Base-by-base conservation (phyloP, 2,329 filamentous ascomycete genomes). In the Colletotrichum endophyticum region DNA sequence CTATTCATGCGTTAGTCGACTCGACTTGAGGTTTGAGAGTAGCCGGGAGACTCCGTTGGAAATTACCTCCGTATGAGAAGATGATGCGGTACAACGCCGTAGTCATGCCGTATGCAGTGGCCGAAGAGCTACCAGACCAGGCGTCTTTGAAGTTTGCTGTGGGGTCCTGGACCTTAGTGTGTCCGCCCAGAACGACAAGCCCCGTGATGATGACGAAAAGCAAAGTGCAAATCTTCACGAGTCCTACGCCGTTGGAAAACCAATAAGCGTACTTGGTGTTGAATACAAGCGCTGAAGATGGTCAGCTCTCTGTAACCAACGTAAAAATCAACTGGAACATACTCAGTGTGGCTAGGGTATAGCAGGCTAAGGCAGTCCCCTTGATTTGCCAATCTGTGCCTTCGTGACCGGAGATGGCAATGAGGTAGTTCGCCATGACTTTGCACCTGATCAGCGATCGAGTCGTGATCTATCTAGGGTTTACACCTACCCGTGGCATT, bases 321-420 rank as follows among this genome's bases (percentile, higher is more conserved):
- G 32, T n/a, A 5, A 22, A 28, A 5, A 12, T 25, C 5, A 64
- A 64, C 3, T 53, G 11, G 0, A 15, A 49, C 30, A 19, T 85
- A 75, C 72, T 67, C 28, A 75, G 28, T 5, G 72, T 75, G 7
- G 92, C 91, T 0, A 92, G 79, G 0, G 90, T 92, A 78, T 94
- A 94, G 1, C 88, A 90, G 2, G 91, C 92, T 28, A 94, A 84
- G 0, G 93, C 93, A 3, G 94, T 89, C 2, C 92, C 93, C 81
- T 94, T 94, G 64, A 90, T 81, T 79, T 94, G 86, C 93, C 93
- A 95, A n/a, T 86, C 84, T 0, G 89, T 89, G 0, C 91, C 89
- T 0, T 82, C 83, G 0, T 85, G 81, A 0, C 87, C 89, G 1
- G 85, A 88, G 53, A 92, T 91, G 11, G 88, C 87, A 82, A 91